Evolutionary conservation across 2,329 filamentous ascomycete genomes (phyloP), one percentile per base, ranked within the genome.

Genomic region (Colletotrichum lupini): DNA sequence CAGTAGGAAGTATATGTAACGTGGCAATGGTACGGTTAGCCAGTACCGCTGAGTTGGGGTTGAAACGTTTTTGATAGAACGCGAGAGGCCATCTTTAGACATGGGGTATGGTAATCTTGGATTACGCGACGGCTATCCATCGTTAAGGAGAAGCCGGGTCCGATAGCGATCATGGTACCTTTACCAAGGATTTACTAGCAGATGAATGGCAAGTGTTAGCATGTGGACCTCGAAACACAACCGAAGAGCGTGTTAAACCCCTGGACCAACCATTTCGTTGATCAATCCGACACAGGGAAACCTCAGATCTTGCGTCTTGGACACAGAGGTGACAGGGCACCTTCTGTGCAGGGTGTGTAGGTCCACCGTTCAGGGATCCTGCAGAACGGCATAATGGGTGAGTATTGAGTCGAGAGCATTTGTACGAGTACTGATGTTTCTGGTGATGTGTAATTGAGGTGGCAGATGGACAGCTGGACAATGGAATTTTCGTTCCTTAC

Each of bases 231-330:
- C 35, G 59, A 63, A 49, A 63, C 42, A 49, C 28, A 49, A 28
- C 32, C 19, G 57, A 62, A 37, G 57, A 37, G 6, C 58, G 65
- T 63, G 22, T 42, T 63, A 24, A 53, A 68, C 67, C 55, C 70
- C 42, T 65, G 70, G 70, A 42, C 58, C 46, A 28, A 32, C 55
- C 52, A 65, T 42, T 46, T n/a, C 22, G 53, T 26, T 55, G 49
- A 49, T 68, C 58, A 72, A 68, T 62, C 57, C 64, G 53, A 72
- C 53, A 69, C 65, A 55, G 66, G 58, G 16, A 59, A 63, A 64
- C 59, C 58, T 69, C 70, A 70, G 61, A 73, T 73, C 55, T 66
- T n/a, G 60, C 22, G 46, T 65, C 67, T 73, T 71, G 71, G 67
- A 59, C 66, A 24, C 63, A 26, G 19, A 30, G 22, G 14, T 56